Evolutionary conservation across 2,329 filamentous ascomycete genomes (phyloP), one percentile per base, ranked within the genome.

Genomic region (Pleoardoris graminearum): DNA sequence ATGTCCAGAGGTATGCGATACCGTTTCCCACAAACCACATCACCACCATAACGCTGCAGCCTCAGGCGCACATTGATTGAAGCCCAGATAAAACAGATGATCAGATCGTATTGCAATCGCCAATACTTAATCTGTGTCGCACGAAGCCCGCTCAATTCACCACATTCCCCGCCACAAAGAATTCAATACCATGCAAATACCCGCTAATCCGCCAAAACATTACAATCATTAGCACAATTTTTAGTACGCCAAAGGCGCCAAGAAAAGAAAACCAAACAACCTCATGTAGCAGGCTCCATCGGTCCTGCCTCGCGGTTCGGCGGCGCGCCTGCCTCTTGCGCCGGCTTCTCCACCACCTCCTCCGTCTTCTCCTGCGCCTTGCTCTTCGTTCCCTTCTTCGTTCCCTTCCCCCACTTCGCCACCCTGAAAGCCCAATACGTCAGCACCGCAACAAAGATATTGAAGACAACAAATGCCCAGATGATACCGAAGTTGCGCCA

Each of bases 401-500:
- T 55, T 27, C 36, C 48, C 42, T 43, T 44, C 4, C 39, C 53
- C 30, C 42, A 57, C 38, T 62, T 62, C 33, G 53, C 57, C 2
- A 67, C 63, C 12, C 66, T 46, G 36, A 67, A 62, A 0, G 53
- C 5, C 37, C 57, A 90, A 72, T 90, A 90, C 1, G 85, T 71
- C 14, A 76, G 53, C 2, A 88, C 75, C 0, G 85, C 84, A 2
- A 79, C 73, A 22, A 70, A 67, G 38, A 88, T 79, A 60, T 89
- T 86, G 68, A 89, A 86, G 0, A 75, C 54, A 35, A 89, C 79
- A 61, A 81, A 90, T 0, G 76, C 83, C 82, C 84, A 89, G 67
- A 89, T 76, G 35, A 89, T 76, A 1, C 86, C 87, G 53, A 83
- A 89, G 65, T 90, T 87, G 45, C 86, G 77, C 86, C 86, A 89